Evolutionary conservation across 352 stramenopile species (phyloP), one percentile per base, ranked within the genome.

Genomic region (Detonula confervacea): DNA sequence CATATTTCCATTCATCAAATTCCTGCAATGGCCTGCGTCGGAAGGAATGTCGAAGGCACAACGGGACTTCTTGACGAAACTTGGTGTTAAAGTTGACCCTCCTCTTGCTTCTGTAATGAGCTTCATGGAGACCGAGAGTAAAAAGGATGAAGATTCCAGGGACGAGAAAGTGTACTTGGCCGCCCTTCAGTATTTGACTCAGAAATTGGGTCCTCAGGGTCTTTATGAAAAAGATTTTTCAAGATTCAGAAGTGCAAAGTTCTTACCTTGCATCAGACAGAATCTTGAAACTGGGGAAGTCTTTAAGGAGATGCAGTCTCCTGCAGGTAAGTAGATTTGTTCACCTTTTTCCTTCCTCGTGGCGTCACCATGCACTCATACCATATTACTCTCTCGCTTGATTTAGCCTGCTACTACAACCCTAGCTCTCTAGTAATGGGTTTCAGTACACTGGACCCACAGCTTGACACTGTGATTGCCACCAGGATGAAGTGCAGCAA

Each of bases 1-100:
- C 52, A 80, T 86, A 7, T 90, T 93, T 70, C 79, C 84, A 18
- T 93, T 90, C 56, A 56, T 88, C 0, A 74, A 52, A 54, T 67
- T 91, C 30, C 65, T 93, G 4, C 83, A 92, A 59, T 93, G 88
- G 88, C 83, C 83, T 20, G 29, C 64, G 30, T 77, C 73, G 4
- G 80, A 90, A 54, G 75, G 77, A 37, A 86, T 88, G 63, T 29
- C 84, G 8, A 72, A 71, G 24, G 73, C 76, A 37, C 56, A 90
- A 60, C 85, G 87, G 18, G 77, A 81, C 33, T 93, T 93, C 47
- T 64, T 93, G 27, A 56, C 83, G 5, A 77, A 85, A 47, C 63
- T 93, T 1, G 87, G 87, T 18, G 65, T 86, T 9, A 79, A 77
- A 27, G 54, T 77, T 24, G 42, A 88, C n/a, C 85, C 86, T 4